phyloP scores from a whole-genome alignment of 768 basidiomycete genomes.

The Tephrocybe sp. region DNA sequence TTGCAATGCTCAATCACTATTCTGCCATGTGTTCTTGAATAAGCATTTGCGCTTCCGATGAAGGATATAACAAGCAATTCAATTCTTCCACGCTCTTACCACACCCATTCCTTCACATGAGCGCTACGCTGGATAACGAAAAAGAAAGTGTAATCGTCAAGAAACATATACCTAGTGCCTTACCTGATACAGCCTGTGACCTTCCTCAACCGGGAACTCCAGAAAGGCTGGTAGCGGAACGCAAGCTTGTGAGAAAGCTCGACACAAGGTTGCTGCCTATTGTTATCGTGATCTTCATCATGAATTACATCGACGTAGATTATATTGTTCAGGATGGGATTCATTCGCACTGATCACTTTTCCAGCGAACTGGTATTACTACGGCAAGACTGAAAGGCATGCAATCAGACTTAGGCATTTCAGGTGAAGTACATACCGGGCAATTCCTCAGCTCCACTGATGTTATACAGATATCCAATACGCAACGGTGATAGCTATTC shows the following conservation, averaged over 20 bases:
- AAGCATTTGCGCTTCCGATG: too few relatives aligned
- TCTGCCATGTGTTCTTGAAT: too few relatives aligned
- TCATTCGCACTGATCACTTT: background rate
- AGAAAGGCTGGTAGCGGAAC: conserved; percentile 36
- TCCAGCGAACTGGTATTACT: conserved; percentile 46
- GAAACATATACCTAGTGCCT: background rate
- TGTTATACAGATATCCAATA: conserved; percentile 48
- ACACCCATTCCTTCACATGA: too few relatives aligned
- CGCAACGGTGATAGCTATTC: conserved; percentile 46
- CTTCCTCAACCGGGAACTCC: conserved; percentile 21
- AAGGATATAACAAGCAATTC: too few relatives aligned
- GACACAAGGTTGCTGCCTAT: conserved; percentile 56
- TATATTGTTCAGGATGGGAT: background rate
- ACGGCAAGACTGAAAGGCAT: conserved; percentile 50
- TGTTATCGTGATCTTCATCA: conserved; percentile 56
- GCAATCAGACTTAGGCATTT: conserved; percentile 44
- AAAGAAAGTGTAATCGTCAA: conserved; percentile 18
- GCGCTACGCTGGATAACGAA: too few relatives aligned
- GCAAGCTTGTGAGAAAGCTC: conserved; percentile 51
- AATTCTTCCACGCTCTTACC: too few relatives aligned
- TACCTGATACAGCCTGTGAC: background rate
- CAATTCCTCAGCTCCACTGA: conserved; percentile 10
- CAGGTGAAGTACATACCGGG: conserved; percentile 29
- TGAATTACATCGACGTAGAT: conserved; percentile 68
- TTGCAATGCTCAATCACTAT: too few relatives aligned